Conservation (phyloP, 2,329 filamentous ascomycete species). For the Fusarium ramigenum region DNA sequence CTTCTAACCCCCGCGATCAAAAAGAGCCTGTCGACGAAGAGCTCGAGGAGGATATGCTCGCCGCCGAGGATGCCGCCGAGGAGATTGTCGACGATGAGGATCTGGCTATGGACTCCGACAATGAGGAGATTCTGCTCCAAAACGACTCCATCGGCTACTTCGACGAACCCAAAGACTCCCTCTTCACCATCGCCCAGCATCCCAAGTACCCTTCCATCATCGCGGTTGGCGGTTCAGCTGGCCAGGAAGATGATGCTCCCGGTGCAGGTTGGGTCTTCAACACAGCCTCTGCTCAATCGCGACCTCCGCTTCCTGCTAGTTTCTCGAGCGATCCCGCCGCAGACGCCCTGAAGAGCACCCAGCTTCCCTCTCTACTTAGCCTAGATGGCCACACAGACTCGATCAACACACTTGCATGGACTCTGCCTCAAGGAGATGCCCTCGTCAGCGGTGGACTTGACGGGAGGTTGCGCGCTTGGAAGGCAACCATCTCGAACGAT, state of each 20-base stretch:
- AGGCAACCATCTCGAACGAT: conserved; percentile 57
- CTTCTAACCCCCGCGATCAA: conserved; percentile 41
- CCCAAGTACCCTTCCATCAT: conserved; percentile 80
- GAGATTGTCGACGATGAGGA: conserved; percentile 79
- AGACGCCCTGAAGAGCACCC: conserved; percentile 59
- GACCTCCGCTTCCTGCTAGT: conserved; percentile 78
- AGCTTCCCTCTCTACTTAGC: conserved; percentile 72
- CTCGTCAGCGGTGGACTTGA: conserved; percentile 89
- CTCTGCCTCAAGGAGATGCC: conserved; percentile 82
- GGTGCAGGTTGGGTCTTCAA: conserved; percentile 91
- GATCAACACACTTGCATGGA: conserved; percentile 87
- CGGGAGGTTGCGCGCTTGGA: conserved; percentile 79
- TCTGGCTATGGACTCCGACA: conserved; percentile 81
- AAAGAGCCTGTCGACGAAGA: conserved; percentile 40
- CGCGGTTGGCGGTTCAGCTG: conserved; percentile 82
- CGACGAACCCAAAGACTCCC: conserved; percentile 86
- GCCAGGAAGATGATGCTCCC: conserved; percentile 65
- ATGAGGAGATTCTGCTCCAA: conserved; percentile 80
- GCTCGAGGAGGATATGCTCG: conserved; percentile 53
- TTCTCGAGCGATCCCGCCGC: conserved; percentile 73
- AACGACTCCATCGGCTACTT: conserved; percentile 97
- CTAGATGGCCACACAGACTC: conserved; percentile 93
- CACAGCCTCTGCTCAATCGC: conserved; percentile 67
- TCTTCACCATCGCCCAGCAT: conserved; percentile 96
- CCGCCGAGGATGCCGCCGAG: conserved; percentile 73